A percentile compares a stretch with the other conserved stretches of the same genome.
Evolutionary conservation across 345 rosid genomes (phyloP).

Genomic region (Populus tremula): DNA sequence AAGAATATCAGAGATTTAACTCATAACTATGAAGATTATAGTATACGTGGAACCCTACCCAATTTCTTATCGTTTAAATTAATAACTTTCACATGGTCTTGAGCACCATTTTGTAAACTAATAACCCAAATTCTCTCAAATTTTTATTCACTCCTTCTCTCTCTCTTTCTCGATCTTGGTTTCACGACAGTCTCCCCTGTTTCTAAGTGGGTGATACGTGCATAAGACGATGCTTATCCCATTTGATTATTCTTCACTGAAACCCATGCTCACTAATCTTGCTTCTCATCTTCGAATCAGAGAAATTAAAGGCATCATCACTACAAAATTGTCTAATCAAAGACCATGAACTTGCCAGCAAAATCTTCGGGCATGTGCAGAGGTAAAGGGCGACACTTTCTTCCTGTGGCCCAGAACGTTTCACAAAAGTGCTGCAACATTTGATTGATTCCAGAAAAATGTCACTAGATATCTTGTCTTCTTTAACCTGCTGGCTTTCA

Average conservation of each 20-base stretch:
- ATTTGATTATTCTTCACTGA: slow-evolving; percentile 30
- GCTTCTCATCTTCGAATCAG: not conserved
- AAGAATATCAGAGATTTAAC: slow-evolving; percentile 18
- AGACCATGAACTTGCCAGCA: slow-evolving; percentile 8
- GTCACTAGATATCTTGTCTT: not conserved
- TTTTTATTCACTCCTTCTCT: not conserved
- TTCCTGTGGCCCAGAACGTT: slow-evolving; percentile 13
- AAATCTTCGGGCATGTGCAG: slow-evolving; percentile 18
- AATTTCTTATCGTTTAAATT: too few species aligned
- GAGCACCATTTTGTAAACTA: slow-evolving; percentile 41
- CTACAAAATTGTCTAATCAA: not conserved
- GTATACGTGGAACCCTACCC: too few species aligned
- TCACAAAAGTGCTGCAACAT: slow-evolving; percentile 1
- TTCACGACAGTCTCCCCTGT: slow-evolving; percentile 12
- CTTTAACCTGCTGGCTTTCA: too few species aligned
- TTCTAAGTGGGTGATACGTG: slow-evolving; percentile 20
- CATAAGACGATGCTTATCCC: slow-evolving; percentile 27
- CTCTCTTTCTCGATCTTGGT: slow-evolving; percentile 19
- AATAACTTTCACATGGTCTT: slow-evolving; percentile 22
- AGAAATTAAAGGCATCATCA: not conserved
- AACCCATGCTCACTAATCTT: slow-evolving; percentile 28
- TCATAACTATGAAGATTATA: too few species aligned
- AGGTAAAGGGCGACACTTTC: slow-evolving; percentile 13
- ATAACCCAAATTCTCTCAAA: slow-evolving; percentile 11
- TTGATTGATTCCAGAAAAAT: not conserved